phyloP scores from a whole-genome alignment of 331 rosid species.

The Malus hybrid region DNA sequence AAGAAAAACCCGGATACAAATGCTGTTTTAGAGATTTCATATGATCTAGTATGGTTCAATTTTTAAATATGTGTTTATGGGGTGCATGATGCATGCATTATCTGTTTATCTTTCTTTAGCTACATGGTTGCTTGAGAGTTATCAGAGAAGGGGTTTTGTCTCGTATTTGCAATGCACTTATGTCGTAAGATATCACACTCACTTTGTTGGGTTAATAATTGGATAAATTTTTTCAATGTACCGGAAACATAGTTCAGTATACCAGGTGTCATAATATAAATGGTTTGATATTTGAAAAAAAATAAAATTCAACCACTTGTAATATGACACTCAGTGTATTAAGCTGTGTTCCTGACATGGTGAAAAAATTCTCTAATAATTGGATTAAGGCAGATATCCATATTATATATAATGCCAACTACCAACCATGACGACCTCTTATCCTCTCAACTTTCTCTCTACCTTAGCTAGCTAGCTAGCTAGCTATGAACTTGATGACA shows the following conservation, averaged over 20 bases:
- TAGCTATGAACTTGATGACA: neutral
- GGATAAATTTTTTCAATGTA: neutral
- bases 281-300: too few relatives aligned
- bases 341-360: too few relatives aligned
- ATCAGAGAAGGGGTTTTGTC: conserved; percentile 1
- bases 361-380: neutral
- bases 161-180: neutral
- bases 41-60: neutral
- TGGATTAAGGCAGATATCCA: neutral
- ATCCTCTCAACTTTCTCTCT: neutral
- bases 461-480: neutral
- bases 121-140: conserved; percentile 1
- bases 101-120: neutral
- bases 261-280: too few relatives aligned
- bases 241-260: fast-evolving
- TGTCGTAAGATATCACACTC: neutral
- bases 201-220: neutral
- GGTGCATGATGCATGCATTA: neutral
- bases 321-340: too few relatives aligned
- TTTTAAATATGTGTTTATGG: neutral
- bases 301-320: too few relatives aligned
- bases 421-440: neutral
- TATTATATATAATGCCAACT: neutral
- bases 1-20: neutral
- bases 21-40: neutral